Base-by-base conservation (phyloP, 2,329 filamentous ascomycete species). In the Penicillium sp. region DNA sequence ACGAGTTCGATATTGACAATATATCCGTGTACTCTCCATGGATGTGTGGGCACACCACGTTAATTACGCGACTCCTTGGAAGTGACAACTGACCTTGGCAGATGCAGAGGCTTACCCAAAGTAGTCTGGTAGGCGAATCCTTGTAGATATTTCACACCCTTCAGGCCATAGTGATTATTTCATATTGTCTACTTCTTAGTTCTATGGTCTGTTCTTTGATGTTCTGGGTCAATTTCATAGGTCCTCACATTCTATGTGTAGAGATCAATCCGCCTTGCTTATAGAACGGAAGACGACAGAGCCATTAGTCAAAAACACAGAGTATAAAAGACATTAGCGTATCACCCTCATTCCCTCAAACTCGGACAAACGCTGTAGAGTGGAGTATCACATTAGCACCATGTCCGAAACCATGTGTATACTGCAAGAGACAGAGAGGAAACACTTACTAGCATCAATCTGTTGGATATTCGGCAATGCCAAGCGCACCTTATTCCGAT, bases 361-460 rank as follows among this genome's bases (percentile, higher is more conserved):
- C 56, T 35, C 68, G 64, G 38, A 72, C 63, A 57, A 68, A 72
- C n/a, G 67, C 70, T 72, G 21, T 25, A 47, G 10, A 18, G 18
- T 25, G 39, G 10, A 25, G 15, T n/a, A 46, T n/a, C 25, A 6
- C 4, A 23, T 63, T 60, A 65, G 54, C 23, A 38, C 25, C 9
- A 32, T 27, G 15, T 45, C 39, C 50, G 13, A 47, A 45, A 7
- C 7, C 16, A 44, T 34, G 9, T n/a, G 5, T 13, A n/a, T n/a
- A 13, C 18, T 8, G 4, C 31, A 21, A 7, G 41, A 42, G 48
- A 59, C 16, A n/a, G 21, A 46, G 10, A 3, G 6, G 13, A 27
- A 47, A 44, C 15, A 90, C 91, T 85, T 80, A 97, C 93, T 95
- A 56, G 94, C 94, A 83, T 99, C 94, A 71, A 99, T 97, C 79